A percentile compares a stretch with the other conserved stretches of the same genome.
Conservation (phyloP, 2,329 filamentous ascomycete genomes). For the Penicillium sp. region DNA sequence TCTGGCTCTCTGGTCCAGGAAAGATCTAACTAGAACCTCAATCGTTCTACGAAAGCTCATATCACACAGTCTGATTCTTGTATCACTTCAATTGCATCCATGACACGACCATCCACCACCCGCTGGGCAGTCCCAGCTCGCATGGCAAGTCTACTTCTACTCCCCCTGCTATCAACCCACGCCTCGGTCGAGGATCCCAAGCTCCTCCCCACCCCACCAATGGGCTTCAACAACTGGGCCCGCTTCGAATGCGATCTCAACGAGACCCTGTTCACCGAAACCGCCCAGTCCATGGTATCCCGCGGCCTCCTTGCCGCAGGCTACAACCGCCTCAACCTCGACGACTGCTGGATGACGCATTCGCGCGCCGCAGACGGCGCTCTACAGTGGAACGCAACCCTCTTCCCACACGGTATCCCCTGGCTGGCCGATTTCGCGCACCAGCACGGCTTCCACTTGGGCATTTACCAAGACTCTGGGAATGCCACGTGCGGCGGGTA, state of each 20-base stretch:
- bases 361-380: constrained; percentile 40
- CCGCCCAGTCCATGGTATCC: constrained; percentile 49
- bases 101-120: constrained; percentile 5
- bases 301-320: constrained; percentile 45
- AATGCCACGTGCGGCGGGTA: constrained; percentile 49
- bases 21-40: not conserved
- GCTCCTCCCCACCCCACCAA: constrained; percentile 47
- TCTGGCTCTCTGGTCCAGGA: too few relatives aligned
- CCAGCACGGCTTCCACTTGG: constrained; percentile 46
- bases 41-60: not conserved
- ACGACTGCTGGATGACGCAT: constrained; percentile 50
- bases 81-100: not conserved
- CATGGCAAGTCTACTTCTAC: constrained; percentile 19
- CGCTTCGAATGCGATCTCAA: constrained; percentile 53
- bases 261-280: constrained; percentile 51
- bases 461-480: constrained; percentile 51
- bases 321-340: constrained; percentile 48
- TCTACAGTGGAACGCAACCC: constrained; percentile 45
- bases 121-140: constrained; percentile 6
- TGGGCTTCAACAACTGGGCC: constrained; percentile 58
- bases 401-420: constrained; percentile 48
- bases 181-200: constrained; percentile 23
- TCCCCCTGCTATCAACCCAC: constrained; percentile 15
- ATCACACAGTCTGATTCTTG: not conserved
- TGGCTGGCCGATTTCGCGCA: constrained; percentile 47